Percentiles rank a stretch among this genome's conserved stretches.
phyloP scores from a whole-genome alignment of 202 grass and related monocot genomes.

The Hordeum pubiflorum region DNA sequence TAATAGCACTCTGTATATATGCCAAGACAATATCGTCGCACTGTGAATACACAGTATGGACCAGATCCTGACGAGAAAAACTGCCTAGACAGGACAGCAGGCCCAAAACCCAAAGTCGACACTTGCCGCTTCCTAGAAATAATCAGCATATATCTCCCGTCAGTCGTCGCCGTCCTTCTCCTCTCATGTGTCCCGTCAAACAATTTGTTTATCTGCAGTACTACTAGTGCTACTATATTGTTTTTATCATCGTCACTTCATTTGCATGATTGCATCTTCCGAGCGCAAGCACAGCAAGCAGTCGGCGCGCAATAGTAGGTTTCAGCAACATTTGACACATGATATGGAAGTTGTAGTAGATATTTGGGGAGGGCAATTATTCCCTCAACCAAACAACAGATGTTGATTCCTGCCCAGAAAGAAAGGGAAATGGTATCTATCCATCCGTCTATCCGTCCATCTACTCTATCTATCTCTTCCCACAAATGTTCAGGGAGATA shows the following conservation, averaged over 20 bases:
- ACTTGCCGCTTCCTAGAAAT: neutral
- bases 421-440: neutral
- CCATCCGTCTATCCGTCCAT: neutral
- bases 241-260: neutral
- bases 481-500: conserved; percentile 1
- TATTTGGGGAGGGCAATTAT: neutral
- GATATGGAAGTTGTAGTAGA: neutral
- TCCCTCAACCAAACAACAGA: neutral
- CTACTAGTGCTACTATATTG: neutral
- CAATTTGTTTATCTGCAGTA: neutral
- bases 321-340: neutral
- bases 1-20: neutral
- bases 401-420: conserved; percentile 17
- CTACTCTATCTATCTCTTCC: neutral
- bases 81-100: no score
- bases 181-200: neutral
- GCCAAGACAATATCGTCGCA: neutral
- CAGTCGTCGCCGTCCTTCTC: no score
- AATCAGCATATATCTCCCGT: neutral
- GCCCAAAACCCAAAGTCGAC: neutral
- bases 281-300: neutral
- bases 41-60: neutral
- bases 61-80: neutral
- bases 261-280: neutral
- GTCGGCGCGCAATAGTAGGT: neutral